Percentiles rank a stretch among this genome's conserved stretches.
Conservation (phyloP, 1,284 basidiomycete genomes). For the Tylopilus sp. region DNA sequence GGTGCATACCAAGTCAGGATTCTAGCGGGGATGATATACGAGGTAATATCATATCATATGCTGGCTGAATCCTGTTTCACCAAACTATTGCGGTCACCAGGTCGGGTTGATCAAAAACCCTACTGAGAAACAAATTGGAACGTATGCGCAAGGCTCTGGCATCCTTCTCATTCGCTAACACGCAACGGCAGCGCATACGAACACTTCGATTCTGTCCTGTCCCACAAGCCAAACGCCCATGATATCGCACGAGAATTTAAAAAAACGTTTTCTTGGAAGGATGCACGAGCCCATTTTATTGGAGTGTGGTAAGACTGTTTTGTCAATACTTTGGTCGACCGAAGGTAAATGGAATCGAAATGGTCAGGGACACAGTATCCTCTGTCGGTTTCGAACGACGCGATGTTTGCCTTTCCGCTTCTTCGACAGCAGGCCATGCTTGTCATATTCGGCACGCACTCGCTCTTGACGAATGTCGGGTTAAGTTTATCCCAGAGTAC, state of each 20-base stretch:
- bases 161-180: background rate
- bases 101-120: slow-evolving; percentile 33
- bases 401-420: slow-evolving; percentile 4
- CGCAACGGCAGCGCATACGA: slow-evolving; percentile 1
- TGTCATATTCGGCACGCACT: slow-evolving; percentile 6
- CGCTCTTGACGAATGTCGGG: slow-evolving; percentile 6
- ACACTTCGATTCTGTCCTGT: slow-evolving; percentile 6
- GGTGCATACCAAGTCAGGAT: slow-evolving; percentile 36
- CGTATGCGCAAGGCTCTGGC: slow-evolving; percentile 2
- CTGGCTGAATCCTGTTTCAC: background rate
- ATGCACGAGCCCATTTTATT: slow-evolving; percentile 5
- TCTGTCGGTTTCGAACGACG: slow-evolving; percentile 4
- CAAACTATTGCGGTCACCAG: slow-evolving; percentile 10
- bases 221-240: slow-evolving; percentile 2
- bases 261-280: slow-evolving; percentile 4
- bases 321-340: background rate
- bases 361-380: slow-evolving; percentile 8
- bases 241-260: slow-evolving; percentile 7
- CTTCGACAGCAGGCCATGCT: slow-evolving; percentile 3
- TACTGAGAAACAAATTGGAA: slow-evolving; percentile 18
- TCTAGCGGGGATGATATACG: slow-evolving; percentile 17
- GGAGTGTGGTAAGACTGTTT: slow-evolving; percentile 5
- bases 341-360: background rate
- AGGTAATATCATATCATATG: background rate
- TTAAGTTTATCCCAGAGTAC: slow-evolving; percentile 10